A percentile compares a stretch with the other conserved stretches of the same genome.
Conservation (phyloP, 129 eudicot species). For the Helianthus annuus region DNA sequence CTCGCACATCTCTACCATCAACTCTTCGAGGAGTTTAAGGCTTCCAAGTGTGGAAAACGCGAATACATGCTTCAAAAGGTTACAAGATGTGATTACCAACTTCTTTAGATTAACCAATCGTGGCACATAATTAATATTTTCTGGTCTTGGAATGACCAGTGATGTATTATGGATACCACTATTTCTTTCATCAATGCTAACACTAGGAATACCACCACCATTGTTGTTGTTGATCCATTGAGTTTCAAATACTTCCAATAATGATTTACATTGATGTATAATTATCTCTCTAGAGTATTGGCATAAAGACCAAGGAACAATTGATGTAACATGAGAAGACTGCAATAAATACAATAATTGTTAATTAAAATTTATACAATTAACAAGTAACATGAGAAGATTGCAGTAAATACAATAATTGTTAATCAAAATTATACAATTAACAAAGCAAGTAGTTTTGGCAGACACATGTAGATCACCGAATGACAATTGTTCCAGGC, state of each 20-base stretch:
- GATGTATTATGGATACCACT: neutral
- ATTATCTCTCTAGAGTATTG: too few species aligned
- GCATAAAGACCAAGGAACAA: too few species aligned
- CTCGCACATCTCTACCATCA: neutral
- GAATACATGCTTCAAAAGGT: constrained; percentile 9
- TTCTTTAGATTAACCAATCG: neutral
- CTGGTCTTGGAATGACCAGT: neutral
- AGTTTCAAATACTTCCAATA: neutral
- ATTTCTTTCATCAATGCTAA: neutral
- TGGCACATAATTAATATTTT: neutral
- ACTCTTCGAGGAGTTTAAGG: neutral
- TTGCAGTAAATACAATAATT: too few species aligned
- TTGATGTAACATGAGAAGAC: too few species aligned
- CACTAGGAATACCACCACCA: neutral
- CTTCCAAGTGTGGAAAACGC: constrained; percentile 14
- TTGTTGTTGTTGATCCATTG: neutral
- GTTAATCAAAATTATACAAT: too few species aligned
- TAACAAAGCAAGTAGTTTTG: too few species aligned
- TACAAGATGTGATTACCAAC: neutral
- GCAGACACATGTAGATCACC: too few species aligned
- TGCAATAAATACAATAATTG: too few species aligned
- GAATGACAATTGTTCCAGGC: too few species aligned
- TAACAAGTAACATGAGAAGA: too few species aligned
- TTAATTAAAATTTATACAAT: too few species aligned
- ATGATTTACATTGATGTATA: neutral